Evolutionary conservation across 768 basidiomycete genomes (phyloP).

Genomic region (Exidia glandulosa): DNA sequence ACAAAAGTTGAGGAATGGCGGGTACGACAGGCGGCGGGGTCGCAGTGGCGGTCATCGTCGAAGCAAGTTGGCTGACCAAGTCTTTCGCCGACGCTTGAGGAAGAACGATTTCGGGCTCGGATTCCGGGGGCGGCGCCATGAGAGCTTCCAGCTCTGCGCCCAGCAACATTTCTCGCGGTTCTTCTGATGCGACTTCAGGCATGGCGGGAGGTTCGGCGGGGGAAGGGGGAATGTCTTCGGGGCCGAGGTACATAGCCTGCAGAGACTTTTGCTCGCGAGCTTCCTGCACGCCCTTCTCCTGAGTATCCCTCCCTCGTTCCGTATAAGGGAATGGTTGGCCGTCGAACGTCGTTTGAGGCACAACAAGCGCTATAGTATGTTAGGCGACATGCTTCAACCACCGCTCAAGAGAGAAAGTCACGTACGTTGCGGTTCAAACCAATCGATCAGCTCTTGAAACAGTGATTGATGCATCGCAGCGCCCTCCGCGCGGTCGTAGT

Average conservation of each 20-base stretch:
- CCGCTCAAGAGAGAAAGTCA: background rate
- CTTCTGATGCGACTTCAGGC: slow-evolving; percentile 59
- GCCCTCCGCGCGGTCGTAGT: slow-evolving; percentile 81
- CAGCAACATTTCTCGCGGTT: slow-evolving; percentile 52
- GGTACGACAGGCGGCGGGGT: background rate
- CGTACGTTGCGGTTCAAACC: slow-evolving; percentile 68
- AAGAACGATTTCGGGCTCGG: no score
- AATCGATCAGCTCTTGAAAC: slow-evolving; percentile 81
- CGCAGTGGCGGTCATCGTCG: background rate
- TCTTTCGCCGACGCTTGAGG: no score
- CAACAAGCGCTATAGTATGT: slow-evolving; percentile 1
- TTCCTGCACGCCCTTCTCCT: slow-evolving; percentile 62
- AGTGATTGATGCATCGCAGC: slow-evolving; percentile 71
- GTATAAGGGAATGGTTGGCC: slow-evolving; percentile 6
- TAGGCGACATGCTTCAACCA: background rate
- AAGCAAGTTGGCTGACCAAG: background rate
- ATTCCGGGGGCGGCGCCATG: no score
- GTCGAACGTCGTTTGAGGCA: slow-evolving; percentile 28
- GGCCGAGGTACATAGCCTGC: slow-evolving; percentile 60
- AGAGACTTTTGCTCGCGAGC: slow-evolving; percentile 69
- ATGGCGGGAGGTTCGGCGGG: slow-evolving; percentile 60
- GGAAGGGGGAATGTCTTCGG: slow-evolving; percentile 64
- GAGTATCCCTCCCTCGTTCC: slow-evolving; percentile 51
- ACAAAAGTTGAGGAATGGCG: background rate
- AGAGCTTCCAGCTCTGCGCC: slow-evolving; percentile 42